Conservation (phyloP, 495 filamentous ascomycete genomes). For the Apodospora peruviana region DNA sequence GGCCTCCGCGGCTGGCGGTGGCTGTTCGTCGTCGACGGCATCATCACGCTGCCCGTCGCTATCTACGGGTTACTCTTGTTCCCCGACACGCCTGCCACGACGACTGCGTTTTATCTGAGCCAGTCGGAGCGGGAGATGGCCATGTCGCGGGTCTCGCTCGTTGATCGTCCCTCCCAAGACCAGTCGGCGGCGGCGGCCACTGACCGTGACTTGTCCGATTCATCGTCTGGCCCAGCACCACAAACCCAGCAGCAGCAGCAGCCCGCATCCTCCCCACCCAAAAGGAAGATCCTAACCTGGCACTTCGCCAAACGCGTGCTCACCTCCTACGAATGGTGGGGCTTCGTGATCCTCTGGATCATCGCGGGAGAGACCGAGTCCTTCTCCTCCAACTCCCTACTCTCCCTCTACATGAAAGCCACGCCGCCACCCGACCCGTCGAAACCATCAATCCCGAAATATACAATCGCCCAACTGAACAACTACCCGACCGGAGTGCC, state of each 20-base stretch:
- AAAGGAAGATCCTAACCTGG: background rate
- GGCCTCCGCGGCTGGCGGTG: constrained; percentile 60
- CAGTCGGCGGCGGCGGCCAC: background rate
- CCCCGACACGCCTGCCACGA: constrained; percentile 54
- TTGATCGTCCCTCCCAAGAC: too few species aligned
- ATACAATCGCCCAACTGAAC: constrained; percentile 44
- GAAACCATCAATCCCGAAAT: too few species aligned
- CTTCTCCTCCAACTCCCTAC: constrained; percentile 42
- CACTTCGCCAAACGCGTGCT: constrained; percentile 24
- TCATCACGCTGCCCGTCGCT: constrained; percentile 53
- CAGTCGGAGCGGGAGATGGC: constrained; percentile 41
- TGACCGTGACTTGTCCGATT: background rate
- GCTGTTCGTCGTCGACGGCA: constrained; percentile 55
- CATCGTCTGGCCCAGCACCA: background rate
- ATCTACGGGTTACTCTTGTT: constrained; percentile 54
- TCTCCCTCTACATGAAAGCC: constrained; percentile 41
- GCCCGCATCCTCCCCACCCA: background rate
- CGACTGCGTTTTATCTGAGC: constrained; percentile 47
- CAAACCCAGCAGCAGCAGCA: background rate
- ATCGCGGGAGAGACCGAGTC: constrained; percentile 48
- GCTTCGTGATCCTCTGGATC: constrained; percentile 48
- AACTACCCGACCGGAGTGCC: constrained; percentile 47
- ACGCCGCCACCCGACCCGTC: constrained; percentile 5
- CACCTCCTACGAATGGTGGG: constrained; percentile 43
- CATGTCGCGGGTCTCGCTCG: constrained; percentile 20